Evolutionary conservation across 2,329 filamentous ascomycete species (phyloP), one percentile per base, ranked within the genome.

Genomic region (Aureobasidium zeae): DNA sequence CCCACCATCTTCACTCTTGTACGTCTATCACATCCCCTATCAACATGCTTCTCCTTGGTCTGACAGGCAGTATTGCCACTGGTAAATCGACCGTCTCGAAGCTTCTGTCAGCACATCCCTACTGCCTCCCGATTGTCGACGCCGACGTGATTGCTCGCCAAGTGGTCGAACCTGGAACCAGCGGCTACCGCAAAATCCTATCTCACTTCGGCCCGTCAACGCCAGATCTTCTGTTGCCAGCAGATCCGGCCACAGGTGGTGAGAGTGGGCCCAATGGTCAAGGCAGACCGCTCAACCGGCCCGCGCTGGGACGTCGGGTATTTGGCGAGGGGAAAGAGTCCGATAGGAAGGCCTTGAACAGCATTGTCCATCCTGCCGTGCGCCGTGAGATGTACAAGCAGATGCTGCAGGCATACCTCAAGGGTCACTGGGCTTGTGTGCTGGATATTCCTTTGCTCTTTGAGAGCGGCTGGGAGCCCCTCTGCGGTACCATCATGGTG

Each of bases 31-130:
- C n/a, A n/a, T n/a, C n/a, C n/a, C n/a, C 13, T 4, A 22, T 16
- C 22, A 43, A 28, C 6, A 96, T 96, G 91, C 77, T 96, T 36
- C 79, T 98, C 57, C 87, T 98, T 55, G 91, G 91, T 46, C 78
- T 98, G 19, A 98, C 91, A 7, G 91, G 91, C 61, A 94, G 88
- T 49, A 96, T 98, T 60, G 91, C 91, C 48, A 98, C 91, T 5
- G 91, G 91, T 62, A 98, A 98, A 75, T 94, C 89, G 33, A 98
- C 89, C 52, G 87, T 95, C 44, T 94, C 91, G 20, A 72, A 74
- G 28, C 74, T 94, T 54, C 83, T 98, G 55, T 78, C 83, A 38
- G 72, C 77, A 4, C 71, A 84, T 4, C 91, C 89, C 0, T 84
- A 95, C 70, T 81, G 77, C 48, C 75, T 98, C 49, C 88, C 91